phyloP scores from a whole-genome alignment of 2,329 filamentous ascomycete species.

The Sporothrix phasma region DNA sequence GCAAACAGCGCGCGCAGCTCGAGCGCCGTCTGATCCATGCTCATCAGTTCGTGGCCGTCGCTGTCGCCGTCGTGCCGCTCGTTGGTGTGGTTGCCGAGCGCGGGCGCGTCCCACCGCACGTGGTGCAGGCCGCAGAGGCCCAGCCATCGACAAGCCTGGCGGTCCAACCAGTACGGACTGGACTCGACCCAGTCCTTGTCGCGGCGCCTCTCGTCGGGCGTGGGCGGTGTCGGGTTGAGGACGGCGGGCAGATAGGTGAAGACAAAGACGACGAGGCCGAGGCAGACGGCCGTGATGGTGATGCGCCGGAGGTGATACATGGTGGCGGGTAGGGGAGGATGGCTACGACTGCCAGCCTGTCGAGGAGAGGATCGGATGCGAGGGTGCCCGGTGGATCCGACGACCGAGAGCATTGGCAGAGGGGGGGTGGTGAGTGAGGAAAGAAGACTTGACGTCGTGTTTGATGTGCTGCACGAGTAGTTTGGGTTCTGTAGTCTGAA shows the following conservation, averaged over 20 bases:
- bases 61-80: conserved; percentile 20
- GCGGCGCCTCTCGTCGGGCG: conserved; percentile 49
- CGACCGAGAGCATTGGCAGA: background rate
- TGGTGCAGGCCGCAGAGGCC: conserved; percentile 71
- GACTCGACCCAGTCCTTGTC: conserved; percentile 60
- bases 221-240: conserved; percentile 54
- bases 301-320: conserved; percentile 41
- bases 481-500: background rate
- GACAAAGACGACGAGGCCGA: conserved; percentile 34
- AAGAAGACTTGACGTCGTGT: background rate
- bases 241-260: conserved; percentile 42
- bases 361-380: background rate
- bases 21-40: background rate
- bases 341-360: background rate
- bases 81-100: conserved; percentile 22
- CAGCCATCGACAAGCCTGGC: conserved; percentile 69
- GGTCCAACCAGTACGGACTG: conserved; percentile 63
- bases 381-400: background rate
- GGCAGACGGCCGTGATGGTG: conserved; percentile 26
- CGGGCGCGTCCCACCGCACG: conserved; percentile 49
- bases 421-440: background rate
- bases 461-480: too few species aligned
- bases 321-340: background rate
- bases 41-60: conserved; percentile 12
- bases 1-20: conserved; percentile 10